Percentiles rank a stretch among this genome's conserved stretches.
Conservation (phyloP, 768 basidiomycete genomes). For the Sarcodon sp. region DNA sequence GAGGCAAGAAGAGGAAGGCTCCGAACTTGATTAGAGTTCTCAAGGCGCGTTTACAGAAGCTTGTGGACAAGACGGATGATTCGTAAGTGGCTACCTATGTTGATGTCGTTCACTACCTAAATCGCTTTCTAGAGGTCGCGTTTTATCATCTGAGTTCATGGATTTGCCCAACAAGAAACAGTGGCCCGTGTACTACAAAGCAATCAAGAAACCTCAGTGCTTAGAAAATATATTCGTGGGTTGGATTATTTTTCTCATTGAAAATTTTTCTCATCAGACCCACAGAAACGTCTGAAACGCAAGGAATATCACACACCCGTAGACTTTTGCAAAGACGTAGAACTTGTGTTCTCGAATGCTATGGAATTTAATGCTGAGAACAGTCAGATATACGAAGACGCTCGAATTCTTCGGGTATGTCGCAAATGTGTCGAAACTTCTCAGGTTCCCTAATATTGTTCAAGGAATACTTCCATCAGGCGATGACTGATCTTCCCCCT, state of each 20-base stretch:
- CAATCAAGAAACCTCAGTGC: constrained; percentile 70
- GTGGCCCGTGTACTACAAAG: constrained; percentile 71
- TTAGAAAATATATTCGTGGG: constrained; percentile 67
- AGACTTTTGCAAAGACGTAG: constrained; percentile 78
- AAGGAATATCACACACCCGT: constrained; percentile 59
- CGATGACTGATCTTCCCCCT: constrained; percentile 69
- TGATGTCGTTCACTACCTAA: constrained; percentile 1
- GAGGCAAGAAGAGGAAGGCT: constrained; percentile 37
- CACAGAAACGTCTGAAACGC: constrained; percentile 67
- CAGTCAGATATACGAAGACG: constrained; percentile 75
- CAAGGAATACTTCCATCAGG: constrained; percentile 59
- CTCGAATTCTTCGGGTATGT: constrained; percentile 48
- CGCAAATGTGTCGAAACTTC: not conserved
- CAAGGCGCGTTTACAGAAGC: constrained; percentile 57
- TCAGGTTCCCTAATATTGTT: constrained; percentile 1
- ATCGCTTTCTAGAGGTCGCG: constrained; percentile 37
- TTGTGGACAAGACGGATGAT: constrained; percentile 61
- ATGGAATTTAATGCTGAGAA: constrained; percentile 81
- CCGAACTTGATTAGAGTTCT: constrained; percentile 56
- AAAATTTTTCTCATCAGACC: constrained; percentile 2
- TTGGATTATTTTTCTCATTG: constrained; percentile 7
- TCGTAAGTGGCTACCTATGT: constrained; percentile 28
- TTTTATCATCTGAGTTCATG: constrained; percentile 68
- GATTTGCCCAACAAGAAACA: constrained; percentile 68
- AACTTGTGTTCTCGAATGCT: constrained; percentile 85